These are phyloP conservation scores for Plantago ovata DNA, from an alignment of 257 asterid genomes.

Conservation along the genomic window DNA sequence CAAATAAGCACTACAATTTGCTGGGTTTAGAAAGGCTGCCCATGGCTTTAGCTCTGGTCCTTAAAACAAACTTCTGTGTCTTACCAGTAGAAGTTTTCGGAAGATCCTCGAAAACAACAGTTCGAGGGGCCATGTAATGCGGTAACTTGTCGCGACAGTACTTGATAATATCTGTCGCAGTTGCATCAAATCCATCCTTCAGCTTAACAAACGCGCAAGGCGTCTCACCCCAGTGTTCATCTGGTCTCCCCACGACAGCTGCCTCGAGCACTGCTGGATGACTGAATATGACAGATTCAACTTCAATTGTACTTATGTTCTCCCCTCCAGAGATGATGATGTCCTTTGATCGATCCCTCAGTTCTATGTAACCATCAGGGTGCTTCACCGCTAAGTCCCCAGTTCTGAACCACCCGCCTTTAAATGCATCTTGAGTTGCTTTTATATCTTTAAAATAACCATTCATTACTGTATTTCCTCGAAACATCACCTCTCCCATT, in stretches of 20 bases:
- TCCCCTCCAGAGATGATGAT: constrained; percentile 25
- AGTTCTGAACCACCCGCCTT: constrained; percentile 25
- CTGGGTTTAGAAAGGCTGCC: constrained; percentile 16
- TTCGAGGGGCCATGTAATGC: constrained; percentile 20
- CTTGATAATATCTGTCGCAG: constrained; percentile 17
- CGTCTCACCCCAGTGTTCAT: constrained; percentile 24
- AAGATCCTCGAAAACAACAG: constrained; percentile 17
- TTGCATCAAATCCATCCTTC: constrained; percentile 21
- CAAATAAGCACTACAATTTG: constrained; percentile 14
- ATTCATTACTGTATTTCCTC: constrained; percentile 24
- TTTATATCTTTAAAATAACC: constrained; percentile 18
- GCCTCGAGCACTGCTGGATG: constrained; percentile 25
- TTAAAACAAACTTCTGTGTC: constrained; percentile 21
- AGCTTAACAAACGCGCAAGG: constrained; percentile 27
- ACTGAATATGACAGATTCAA: constrained; percentile 19
- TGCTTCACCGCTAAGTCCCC: constrained; percentile 25
- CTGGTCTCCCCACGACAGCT: constrained; percentile 22
- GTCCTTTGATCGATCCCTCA: constrained; percentile 22
- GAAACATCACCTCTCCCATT: constrained; percentile 24
- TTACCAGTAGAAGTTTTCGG: constrained; percentile 25
- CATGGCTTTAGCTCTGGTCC: constrained; percentile 18
- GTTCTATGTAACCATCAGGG: constrained; percentile 20
- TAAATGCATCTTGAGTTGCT: constrained; percentile 22
- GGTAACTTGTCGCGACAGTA: constrained; percentile 18
- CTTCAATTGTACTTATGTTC: constrained; percentile 25